These are phyloP conservation scores for Acacia confusa DNA, from an alignment of 306 rosid genomes.

Conservation along the genomic window DNA sequence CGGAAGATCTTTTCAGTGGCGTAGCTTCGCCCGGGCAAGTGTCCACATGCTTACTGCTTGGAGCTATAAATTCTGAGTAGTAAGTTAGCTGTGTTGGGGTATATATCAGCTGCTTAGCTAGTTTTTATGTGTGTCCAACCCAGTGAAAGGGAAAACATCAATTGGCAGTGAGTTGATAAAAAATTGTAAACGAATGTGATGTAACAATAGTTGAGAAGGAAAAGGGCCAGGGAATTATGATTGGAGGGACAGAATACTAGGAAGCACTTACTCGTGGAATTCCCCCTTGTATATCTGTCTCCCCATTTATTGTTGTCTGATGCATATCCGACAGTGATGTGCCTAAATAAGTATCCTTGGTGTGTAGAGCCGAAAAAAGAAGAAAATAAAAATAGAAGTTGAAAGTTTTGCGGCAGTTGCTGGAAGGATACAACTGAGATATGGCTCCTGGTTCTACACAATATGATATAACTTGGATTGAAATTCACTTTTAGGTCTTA, in stretches of 20 bases:
- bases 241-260: not conserved
- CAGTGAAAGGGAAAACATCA: not conserved
- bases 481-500: not conserved
- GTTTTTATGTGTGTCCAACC: not conserved
- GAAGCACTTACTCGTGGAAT: not conserved
- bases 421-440: not conserved
- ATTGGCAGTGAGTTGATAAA: not conserved
- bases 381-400: not conserved
- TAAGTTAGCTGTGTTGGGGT: not conserved
- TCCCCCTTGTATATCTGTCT: not conserved
- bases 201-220: not conserved
- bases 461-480: not conserved
- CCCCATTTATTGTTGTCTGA: not conserved
- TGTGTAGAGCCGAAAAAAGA: not conserved
- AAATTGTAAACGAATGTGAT: not conserved
- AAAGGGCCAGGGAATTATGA: not conserved
- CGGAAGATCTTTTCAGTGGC: not conserved
- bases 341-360: not conserved
- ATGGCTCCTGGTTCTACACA: not conserved
- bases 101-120: conserved; percentile 1
- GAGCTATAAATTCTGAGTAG: not conserved
- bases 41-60: not conserved
- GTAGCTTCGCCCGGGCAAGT: not conserved
- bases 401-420: not conserved
- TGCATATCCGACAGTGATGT: not conserved